Evolutionary conservation across 2,329 filamentous ascomycete species (phyloP).

Genomic region (Botrytis porri): DNA sequence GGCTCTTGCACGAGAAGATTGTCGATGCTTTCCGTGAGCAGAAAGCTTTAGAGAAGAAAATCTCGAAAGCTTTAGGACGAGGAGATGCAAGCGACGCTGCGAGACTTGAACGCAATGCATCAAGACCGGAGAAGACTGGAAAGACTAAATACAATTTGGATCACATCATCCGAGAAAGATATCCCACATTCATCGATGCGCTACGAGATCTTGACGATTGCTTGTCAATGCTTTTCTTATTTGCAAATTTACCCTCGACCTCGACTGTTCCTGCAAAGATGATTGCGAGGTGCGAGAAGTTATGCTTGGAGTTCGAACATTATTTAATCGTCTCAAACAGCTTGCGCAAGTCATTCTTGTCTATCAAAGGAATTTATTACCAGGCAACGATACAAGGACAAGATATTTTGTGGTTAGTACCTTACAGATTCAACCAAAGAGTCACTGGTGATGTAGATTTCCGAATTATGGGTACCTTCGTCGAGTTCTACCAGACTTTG

Average conservation of each 20-base stretch:
- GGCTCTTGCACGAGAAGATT: slow-evolving; percentile 93
- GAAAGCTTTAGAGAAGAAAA: slow-evolving; percentile 97
- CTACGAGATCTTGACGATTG: slow-evolving; percentile 94
- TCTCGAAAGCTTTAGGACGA: slow-evolving; percentile 83
- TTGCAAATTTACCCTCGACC: slow-evolving; percentile 92
- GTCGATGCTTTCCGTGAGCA: slow-evolving; percentile 95
- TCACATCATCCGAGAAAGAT: slow-evolving; percentile 96
- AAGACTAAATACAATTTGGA: slow-evolving; percentile 89
- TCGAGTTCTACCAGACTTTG: slow-evolving; percentile 97
- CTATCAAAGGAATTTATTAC: slow-evolving; percentile 99
- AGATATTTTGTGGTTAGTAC: slow-evolving; percentile 94
- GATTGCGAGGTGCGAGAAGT: slow-evolving; percentile 87
- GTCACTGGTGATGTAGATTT: slow-evolving; percentile 95
- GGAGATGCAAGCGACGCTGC: slow-evolving; percentile 88
- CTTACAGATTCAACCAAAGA: slow-evolving; percentile 96
- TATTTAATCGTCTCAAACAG: slow-evolving; percentile 92
- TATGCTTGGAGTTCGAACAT: slow-evolving; percentile 95
- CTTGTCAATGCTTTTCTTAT: slow-evolving; percentile 93
- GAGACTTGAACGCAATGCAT: slow-evolving; percentile 81
- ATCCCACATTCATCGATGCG: slow-evolving; percentile 94
- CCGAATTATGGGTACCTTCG: slow-evolving; percentile 97
- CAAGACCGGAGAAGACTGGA: slow-evolving; percentile 83
- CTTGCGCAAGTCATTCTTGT: slow-evolving; percentile 92
- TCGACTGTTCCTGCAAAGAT: slow-evolving; percentile 89
- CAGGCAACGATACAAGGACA: slow-evolving; percentile 96